phyloP scores from a whole-genome alignment of 2,329 filamentous ascomycete species.

The Karstenula rhodostoma region DNA sequence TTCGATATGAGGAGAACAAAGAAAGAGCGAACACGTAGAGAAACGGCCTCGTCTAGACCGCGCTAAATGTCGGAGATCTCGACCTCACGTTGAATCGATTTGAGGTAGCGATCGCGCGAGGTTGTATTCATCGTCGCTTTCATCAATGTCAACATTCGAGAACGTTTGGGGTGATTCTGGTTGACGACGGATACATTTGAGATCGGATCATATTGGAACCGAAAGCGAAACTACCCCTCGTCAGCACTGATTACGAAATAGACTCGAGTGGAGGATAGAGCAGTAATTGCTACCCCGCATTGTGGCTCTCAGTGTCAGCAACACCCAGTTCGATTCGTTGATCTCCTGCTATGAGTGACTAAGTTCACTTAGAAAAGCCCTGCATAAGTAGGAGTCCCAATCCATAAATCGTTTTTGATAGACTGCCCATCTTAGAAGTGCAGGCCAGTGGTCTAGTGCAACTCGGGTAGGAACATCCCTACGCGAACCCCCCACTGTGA shows the following conservation, averaged over 20 bases:
- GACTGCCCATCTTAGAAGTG: neutral
- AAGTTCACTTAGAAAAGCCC: constrained; percentile 47
- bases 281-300: constrained; percentile 1
- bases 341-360: constrained; percentile 39
- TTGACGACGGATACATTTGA: neutral
- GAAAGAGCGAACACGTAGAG: neutral
- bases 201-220: neutral
- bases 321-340: constrained; percentile 16
- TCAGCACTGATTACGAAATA: constrained; percentile 12
- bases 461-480: neutral
- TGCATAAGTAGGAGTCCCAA: constrained; percentile 42
- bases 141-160: neutral
- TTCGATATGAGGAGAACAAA: neutral
- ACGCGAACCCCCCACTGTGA: constrained; percentile 5
- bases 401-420: neutral
- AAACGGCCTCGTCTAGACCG: neutral
- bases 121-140: neutral
- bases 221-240: constrained; percentile 10
- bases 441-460: neutral
- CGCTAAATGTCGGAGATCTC: neutral
- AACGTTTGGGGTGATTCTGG: neutral
- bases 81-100: neutral
- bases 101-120: neutral
- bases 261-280: neutral
- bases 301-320: neutral